Conservation (phyloP, 2,329 filamentous ascomycete species). For the Calycina marina region DNA sequence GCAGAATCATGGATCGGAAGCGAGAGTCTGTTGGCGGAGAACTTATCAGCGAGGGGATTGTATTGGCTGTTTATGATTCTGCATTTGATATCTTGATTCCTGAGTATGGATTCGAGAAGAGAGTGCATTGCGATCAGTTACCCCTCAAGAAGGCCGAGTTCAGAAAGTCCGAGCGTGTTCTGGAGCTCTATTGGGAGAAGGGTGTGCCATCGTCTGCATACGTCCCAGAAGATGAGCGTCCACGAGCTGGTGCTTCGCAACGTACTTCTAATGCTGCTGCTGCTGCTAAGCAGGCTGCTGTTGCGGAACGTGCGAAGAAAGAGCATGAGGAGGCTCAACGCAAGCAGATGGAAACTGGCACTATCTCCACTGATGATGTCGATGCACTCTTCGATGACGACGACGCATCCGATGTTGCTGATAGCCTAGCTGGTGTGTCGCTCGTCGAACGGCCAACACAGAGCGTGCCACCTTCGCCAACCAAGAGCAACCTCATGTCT, state of each 20-base stretch:
- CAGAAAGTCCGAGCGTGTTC: conserved; percentile 83
- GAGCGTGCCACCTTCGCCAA: conserved; percentile 85
- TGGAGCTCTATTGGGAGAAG: conserved; percentile 99
- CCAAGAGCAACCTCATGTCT: conserved; percentile 54
- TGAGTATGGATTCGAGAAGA: conserved; percentile 98
- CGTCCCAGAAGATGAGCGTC: conserved; percentile 90
- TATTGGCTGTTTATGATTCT: conserved; percentile 94
- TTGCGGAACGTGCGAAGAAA: conserved; percentile 65
- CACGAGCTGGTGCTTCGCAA: conserved; percentile 63
- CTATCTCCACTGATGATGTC: conserved; percentile 82
- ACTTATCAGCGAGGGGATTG: conserved; percentile 87
- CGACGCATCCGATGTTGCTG: conserved; percentile 67
- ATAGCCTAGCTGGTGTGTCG: conserved; percentile 82
- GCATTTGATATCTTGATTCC: conserved; percentile 97
- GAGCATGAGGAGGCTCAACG: conserved; percentile 84
- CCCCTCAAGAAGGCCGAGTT: conserved; percentile 99
- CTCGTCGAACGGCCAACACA: conserved; percentile 81
- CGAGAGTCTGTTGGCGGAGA: conserved; percentile 78
- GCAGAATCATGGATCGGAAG: conserved; percentile 87
- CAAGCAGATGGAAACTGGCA: conserved; percentile 88
- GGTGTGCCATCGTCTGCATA: conserved; percentile 92
- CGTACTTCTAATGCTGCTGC: conserved; percentile 62
- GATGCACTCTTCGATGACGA: conserved; percentile 95
- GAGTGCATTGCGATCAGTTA: conserved; percentile 95
- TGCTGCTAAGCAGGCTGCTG: conserved; percentile 67